Evolutionary conservation across 257 asterid species (phyloP).

Genomic region (Nicotiana paniculata): DNA sequence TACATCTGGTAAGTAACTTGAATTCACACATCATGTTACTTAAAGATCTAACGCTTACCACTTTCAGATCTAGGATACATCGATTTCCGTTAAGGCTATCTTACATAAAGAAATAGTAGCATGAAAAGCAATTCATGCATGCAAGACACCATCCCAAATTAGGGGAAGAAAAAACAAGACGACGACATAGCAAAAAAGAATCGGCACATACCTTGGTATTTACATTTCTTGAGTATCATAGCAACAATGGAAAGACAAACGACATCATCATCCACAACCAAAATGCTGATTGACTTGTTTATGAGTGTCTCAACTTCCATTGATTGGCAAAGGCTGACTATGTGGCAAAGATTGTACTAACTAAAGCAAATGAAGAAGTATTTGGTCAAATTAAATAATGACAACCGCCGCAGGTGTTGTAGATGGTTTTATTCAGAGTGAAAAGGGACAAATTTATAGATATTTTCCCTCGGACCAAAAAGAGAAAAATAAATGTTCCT

Average conservation of each 20-base stretch:
- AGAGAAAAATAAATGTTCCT: background rate
- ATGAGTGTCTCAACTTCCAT: background rate
- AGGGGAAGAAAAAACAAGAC: background rate
- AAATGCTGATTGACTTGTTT: conserved; percentile 20
- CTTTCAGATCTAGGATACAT: background rate
- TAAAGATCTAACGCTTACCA: background rate
- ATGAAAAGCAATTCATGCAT: background rate
- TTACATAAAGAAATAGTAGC: too few relatives aligned
- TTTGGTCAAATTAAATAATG: background rate
- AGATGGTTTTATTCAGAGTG: background rate
- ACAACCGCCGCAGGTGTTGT: background rate
- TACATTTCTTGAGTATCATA: conserved; percentile 38
- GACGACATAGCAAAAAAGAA: background rate
- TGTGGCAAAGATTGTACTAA: background rate
- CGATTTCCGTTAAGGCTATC: too few relatives aligned
- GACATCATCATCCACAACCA: conserved; percentile 50
- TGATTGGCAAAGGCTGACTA: background rate
- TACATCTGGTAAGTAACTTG: background rate
- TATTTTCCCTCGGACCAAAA: background rate
- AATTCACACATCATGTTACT: background rate
- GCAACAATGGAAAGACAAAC: conserved; percentile 46
- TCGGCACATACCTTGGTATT: conserved; percentile 31
- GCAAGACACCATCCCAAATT: background rate
- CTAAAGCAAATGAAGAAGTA: background rate
- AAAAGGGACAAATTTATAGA: background rate